These are phyloP conservation scores for Ceratopteris richardii DNA, from an alignment of 75 land plant genomes.

Conservation along the genomic window DNA sequence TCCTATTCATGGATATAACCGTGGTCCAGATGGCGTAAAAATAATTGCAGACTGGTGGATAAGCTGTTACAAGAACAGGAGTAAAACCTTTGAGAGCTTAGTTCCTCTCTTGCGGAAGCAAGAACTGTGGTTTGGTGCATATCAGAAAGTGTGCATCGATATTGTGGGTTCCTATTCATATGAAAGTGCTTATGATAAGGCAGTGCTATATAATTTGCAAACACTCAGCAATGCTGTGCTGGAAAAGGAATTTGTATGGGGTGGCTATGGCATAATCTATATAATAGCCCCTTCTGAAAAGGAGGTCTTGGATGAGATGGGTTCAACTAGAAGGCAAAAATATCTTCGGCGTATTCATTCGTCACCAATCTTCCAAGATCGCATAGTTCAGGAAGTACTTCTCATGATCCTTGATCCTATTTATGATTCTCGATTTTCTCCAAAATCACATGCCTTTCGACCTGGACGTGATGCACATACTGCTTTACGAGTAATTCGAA, in stretches of 20 bases:
- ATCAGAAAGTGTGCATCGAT: conserved; percentile 67
- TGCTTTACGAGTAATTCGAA: conserved; percentile 45
- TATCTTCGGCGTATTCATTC: conserved; percentile 39
- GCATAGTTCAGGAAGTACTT: conserved; percentile 74
- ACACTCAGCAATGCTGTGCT: conserved; percentile 54
- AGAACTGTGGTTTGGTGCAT: conserved; percentile 73
- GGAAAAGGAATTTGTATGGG: conserved; percentile 64
- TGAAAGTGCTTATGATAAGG: conserved; percentile 21
- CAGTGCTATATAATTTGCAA: conserved; percentile 41
- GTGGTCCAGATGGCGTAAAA: conserved; percentile 31
- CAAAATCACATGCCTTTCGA: conserved; percentile 62
- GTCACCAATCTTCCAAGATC: conserved; percentile 64
- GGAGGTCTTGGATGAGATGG: conserved; percentile 31
- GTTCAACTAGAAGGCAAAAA: conserved; percentile 50
- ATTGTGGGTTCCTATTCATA: conserved; percentile 51
- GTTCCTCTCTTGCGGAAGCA: conserved; percentile 26
- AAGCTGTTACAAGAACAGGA: conserved; percentile 40
- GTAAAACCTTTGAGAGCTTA: conserved; percentile 33
- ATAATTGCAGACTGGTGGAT: conserved; percentile 58
- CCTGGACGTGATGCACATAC: conserved; percentile 80
- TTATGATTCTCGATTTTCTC: conserved; percentile 61
- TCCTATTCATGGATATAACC: too few species aligned
- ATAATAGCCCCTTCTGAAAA: conserved; percentile 55
- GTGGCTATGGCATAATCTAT: conserved; percentile 44
- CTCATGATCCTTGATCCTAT: conserved; percentile 76